Conservation (phyloP, 1,284 basidiomycete species). For the Cutaneotrichosporon cavernicola region DNA sequence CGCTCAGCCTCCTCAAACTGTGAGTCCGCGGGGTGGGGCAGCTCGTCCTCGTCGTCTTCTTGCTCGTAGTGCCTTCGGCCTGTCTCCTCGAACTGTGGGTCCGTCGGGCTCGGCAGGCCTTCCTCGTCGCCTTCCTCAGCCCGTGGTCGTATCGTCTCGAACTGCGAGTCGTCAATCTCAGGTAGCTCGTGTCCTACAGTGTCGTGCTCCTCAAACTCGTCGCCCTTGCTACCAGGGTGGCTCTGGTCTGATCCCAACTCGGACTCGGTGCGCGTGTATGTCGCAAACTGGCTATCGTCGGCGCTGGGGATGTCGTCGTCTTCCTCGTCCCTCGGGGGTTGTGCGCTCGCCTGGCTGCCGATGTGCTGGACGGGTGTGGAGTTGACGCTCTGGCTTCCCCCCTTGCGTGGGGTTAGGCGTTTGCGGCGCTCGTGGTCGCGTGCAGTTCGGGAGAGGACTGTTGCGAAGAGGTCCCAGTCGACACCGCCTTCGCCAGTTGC, state of each 20-base stretch:
- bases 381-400: background rate
- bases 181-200: background rate
- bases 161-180: slow-evolving; percentile 5
- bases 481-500: background rate
- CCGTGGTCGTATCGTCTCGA: background rate
- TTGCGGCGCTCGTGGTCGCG: background rate
- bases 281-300: background rate
- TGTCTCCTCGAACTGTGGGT: slow-evolving; percentile 2
- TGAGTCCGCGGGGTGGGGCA: background rate
- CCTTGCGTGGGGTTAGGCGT: background rate
- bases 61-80: too few relatives aligned
- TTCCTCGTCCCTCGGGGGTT: background rate
- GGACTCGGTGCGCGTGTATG: background rate
- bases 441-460: background rate
- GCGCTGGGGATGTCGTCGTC: background rate
- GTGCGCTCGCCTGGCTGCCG: background rate
- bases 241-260: background rate
- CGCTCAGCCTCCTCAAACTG: slow-evolving; percentile 1
- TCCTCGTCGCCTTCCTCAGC: background rate
- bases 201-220: background rate
- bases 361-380: background rate
- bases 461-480: slow-evolving; percentile 1
- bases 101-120: background rate
- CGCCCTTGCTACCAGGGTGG: too few relatives aligned
- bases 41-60: background rate